Evolutionary conservation across 306 rosid genomes (phyloP).

Genomic region (Oemleria cerasiformis): DNA sequence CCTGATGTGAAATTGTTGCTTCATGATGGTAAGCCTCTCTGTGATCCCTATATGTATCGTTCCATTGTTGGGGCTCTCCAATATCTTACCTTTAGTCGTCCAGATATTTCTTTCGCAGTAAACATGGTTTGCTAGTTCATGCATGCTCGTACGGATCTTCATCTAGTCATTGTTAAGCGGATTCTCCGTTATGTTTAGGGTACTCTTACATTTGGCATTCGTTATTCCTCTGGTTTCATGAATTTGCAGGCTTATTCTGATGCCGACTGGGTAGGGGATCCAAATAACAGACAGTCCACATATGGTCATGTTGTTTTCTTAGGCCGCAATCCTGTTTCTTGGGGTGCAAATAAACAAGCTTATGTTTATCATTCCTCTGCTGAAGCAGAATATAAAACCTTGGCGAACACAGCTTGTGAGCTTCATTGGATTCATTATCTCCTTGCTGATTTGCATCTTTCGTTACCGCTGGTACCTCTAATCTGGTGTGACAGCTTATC

Average conservation of each 20-base stretch:
- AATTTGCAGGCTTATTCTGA: rapidly evolving
- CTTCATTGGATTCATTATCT: too few species aligned
- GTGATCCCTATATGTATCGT: background rate
- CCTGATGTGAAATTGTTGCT: too few species aligned
- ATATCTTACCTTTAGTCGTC: background rate
- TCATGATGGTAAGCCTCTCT: too few species aligned
- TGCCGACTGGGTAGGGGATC: background rate
- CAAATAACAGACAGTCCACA: background rate
- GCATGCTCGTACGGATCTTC: background rate
- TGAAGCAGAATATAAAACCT: background rate
- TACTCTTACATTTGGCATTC: background rate
- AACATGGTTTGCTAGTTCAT: background rate
- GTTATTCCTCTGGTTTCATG: background rate
- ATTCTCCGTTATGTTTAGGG: background rate
- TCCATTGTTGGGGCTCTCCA: too few species aligned
- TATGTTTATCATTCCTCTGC: background rate
- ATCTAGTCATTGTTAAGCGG: background rate
- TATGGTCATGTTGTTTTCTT: background rate
- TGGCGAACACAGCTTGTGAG: background rate
- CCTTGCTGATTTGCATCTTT: too few species aligned
- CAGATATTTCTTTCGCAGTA: background rate
- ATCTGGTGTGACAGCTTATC: too few species aligned
- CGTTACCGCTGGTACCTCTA: too few species aligned
- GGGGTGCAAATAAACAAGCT: background rate
- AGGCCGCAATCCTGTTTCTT: background rate